Conservation (phyloP, 2,329 filamentous ascomycete genomes). For the Fonsecaea nubica region DNA sequence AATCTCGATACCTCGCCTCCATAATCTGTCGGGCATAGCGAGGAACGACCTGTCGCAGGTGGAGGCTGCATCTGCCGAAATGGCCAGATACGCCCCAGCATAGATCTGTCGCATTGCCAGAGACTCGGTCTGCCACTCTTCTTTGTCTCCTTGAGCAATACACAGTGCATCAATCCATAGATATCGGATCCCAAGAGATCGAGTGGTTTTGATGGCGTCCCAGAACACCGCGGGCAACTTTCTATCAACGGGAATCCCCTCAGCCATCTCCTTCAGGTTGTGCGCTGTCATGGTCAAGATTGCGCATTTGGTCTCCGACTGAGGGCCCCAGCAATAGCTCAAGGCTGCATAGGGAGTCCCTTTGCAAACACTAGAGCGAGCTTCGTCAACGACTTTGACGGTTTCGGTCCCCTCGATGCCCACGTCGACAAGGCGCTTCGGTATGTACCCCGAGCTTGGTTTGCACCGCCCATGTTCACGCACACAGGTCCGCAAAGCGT, state of each 20-base stretch:
- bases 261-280: background rate
- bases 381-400: background rate
- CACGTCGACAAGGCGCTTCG: background rate
- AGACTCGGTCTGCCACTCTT: constrained; percentile 2
- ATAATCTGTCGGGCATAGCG: background rate
- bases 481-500: background rate
- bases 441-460: background rate
- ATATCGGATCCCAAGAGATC: background rate
- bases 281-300: background rate
- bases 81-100: background rate
- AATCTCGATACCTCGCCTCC: background rate
- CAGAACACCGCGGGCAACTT: background rate
- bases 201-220: background rate
- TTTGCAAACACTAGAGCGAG: background rate
- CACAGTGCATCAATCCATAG: background rate
- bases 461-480: background rate
- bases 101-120: background rate
- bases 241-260: background rate
- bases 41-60: background rate
- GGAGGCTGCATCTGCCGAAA: background rate
- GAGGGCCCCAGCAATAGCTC: background rate
- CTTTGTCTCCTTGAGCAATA: background rate
- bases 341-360: background rate
- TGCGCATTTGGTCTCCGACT: background rate
- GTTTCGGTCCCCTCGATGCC: background rate